phyloP scores from a whole-genome alignment of 2,329 filamentous ascomycete genomes.

The Scedosporium minutisporum region DNA sequence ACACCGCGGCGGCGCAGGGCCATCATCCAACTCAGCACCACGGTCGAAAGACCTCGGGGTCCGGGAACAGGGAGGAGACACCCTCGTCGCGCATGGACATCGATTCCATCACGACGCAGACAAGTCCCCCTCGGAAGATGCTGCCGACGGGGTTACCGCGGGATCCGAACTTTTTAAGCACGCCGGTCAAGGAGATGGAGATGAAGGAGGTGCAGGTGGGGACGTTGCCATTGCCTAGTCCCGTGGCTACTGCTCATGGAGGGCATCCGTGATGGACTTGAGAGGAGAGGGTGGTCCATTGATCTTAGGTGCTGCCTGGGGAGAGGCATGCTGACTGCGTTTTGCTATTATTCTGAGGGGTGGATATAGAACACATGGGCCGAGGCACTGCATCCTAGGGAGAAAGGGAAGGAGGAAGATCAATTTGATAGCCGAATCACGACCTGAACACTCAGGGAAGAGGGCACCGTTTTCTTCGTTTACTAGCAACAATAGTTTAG shows the following conservation, averaged over 20 bases:
- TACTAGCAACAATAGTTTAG: neutral
- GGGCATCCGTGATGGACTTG: neutral
- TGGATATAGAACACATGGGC: too few species aligned
- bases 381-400: too few species aligned
- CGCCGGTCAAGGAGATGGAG: neutral
- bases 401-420: too few species aligned
- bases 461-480: neutral
- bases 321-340: too few species aligned
- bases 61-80: neutral
- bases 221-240: neutral
- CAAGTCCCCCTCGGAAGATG: conserved; percentile 28
- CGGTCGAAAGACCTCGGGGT: neutral
- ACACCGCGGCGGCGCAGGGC: too few species aligned
- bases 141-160: conserved; percentile 17
- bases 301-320: too few species aligned
- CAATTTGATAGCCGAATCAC: too few species aligned
- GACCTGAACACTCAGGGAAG: neutral
- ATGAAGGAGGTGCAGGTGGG: neutral
- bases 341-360: too few species aligned
- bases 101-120: conserved; percentile 27
- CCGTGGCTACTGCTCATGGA: neutral
- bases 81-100: conserved; percentile 3
- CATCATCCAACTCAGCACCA: neutral
- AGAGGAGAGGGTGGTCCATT: too few species aligned
- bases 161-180: neutral